Evolutionary conservation across 148 eudicot genomes (phyloP), one percentile per base, ranked within the genome.

Genomic region (Heliosperma pusillum): DNA sequence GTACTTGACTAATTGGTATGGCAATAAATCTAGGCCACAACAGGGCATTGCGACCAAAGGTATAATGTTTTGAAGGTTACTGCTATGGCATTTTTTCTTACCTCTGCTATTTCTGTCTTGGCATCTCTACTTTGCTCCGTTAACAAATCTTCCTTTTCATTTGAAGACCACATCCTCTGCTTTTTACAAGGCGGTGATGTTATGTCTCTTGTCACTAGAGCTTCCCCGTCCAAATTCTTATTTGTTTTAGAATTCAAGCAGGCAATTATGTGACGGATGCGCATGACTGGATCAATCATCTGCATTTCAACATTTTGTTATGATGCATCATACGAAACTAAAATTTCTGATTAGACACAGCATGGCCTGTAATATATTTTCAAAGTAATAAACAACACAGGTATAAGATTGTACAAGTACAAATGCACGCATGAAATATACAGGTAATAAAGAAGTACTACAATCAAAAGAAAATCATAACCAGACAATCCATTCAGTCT

Each of bases 281-380:
- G 68, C 55, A 85, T 45, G 52, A 88, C 86, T 57, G 97, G 91
- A 75, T 85, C 87, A 70, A 83, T 40, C 76, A 88, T 82, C 97
- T 91, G 86, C 76, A 85, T 61, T 81, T 67, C 66, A 71, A 66
- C 66, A 57, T 45, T 45, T 56, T 30, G 25, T 20, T 13, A 42
- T 72, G 42, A 56, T 72, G 5, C 21, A 25, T 45, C 7, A 33
- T 7, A 45, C 7, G 3, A 20, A 17, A 26, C 21, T 20, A 56
- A 61, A n/a, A 30, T 79, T 86, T 91, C 91, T 86, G 33, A 5
- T 8, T 19, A 33, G 20, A 56, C 27, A 33, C 52, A 2, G n/a
- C 65, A 55, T 69, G 26, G 50, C 11, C 33, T 24, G 4, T 50
- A 69, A 24, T 17, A 33, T 21, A 22, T 22, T 44, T 50, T 24